Conservation (phyloP, 2,329 filamentous ascomycete genomes). For the Neoarthrinium moseri region DNA sequence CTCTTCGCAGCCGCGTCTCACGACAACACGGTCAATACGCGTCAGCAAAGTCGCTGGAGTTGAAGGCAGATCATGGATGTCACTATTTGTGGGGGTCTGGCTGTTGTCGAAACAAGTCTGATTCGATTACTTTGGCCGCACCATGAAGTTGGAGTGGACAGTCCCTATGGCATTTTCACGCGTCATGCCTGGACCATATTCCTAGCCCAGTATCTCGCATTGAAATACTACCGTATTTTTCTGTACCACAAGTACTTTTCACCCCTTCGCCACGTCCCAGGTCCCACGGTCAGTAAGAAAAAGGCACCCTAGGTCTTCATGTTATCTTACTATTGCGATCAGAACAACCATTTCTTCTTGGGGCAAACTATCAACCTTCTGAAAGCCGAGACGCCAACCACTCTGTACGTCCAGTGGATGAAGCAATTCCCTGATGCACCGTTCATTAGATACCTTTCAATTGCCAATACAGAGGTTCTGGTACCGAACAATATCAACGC, state of each 20-base stretch:
- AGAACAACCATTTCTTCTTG: slow-evolving; percentile 20
- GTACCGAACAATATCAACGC: slow-evolving; percentile 21
- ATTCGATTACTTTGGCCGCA: too few species aligned
- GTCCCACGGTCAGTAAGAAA: slow-evolving; percentile 16
- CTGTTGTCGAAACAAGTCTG: too few species aligned
- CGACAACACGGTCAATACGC: too few species aligned
- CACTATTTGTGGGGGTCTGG: too few species aligned
- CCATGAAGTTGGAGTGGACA: background rate
- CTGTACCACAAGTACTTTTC: slow-evolving; percentile 16
- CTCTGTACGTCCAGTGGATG: slow-evolving; percentile 21
- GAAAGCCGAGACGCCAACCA: slow-evolving; percentile 12
- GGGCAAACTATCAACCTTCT: slow-evolving; percentile 17
- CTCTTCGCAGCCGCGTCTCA: too few species aligned
- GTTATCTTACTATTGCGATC: background rate
- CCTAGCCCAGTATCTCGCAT: slow-evolving; percentile 9
- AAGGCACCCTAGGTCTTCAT: too few species aligned
- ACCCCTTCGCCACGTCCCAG: slow-evolving; percentile 14
- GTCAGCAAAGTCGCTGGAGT: too few species aligned
- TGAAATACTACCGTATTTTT: slow-evolving; percentile 14
- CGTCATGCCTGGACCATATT: slow-evolving; percentile 9
- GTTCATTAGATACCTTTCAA: slow-evolving; percentile 24
- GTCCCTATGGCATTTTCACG: background rate
- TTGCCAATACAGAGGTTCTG: slow-evolving; percentile 24
- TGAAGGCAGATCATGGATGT: too few species aligned
- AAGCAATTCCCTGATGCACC: slow-evolving; percentile 20